These are phyloP conservation scores for Podospora pseudocomata DNA, from an alignment of 495 filamentous ascomycete species.

Conservation along the genomic window DNA sequence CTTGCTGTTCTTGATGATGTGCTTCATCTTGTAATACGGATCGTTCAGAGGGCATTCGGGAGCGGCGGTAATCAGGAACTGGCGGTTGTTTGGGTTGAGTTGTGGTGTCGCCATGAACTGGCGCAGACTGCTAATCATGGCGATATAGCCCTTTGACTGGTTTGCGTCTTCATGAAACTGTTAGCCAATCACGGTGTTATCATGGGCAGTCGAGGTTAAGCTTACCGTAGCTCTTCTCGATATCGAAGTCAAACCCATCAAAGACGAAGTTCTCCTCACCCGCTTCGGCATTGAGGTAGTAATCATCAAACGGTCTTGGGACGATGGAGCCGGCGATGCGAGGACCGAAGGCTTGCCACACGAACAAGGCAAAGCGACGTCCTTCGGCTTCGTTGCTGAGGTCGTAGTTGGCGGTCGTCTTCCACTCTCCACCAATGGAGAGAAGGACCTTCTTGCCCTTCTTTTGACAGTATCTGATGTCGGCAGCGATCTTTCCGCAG, in stretches of 20 bases:
- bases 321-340: constrained; percentile 28
- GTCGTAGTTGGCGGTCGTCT: constrained; percentile 35
- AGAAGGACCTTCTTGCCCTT: constrained; percentile 63
- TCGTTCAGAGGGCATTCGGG: constrained; percentile 60
- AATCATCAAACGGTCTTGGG: constrained; percentile 63
- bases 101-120: constrained; percentile 37
- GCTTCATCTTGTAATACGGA: constrained; percentile 49
- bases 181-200: background rate
- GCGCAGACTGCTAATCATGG: constrained; percentile 54
- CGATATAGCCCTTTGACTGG: constrained; percentile 27
- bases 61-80: constrained; percentile 58
- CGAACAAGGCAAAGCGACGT: constrained; percentile 54
- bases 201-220: background rate
- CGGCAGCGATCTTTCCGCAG: constrained; percentile 42
- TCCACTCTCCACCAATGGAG: constrained; percentile 54
- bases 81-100: constrained; percentile 21
- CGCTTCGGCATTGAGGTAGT: constrained; percentile 31
- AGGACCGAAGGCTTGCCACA: constrained; percentile 67
- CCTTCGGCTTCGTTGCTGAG: constrained; percentile 50
- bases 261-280: constrained; percentile 31
- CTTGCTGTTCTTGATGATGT: constrained; percentile 48
- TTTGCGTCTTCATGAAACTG: constrained; percentile 14
- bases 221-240: constrained; percentile 45
- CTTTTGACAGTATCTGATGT: constrained; percentile 60
- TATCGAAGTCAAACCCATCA: constrained; percentile 70